phyloP scores from a whole-genome alignment of 2,329 filamentous ascomycete species.

The Colletotrichum liaoningense region DNA sequence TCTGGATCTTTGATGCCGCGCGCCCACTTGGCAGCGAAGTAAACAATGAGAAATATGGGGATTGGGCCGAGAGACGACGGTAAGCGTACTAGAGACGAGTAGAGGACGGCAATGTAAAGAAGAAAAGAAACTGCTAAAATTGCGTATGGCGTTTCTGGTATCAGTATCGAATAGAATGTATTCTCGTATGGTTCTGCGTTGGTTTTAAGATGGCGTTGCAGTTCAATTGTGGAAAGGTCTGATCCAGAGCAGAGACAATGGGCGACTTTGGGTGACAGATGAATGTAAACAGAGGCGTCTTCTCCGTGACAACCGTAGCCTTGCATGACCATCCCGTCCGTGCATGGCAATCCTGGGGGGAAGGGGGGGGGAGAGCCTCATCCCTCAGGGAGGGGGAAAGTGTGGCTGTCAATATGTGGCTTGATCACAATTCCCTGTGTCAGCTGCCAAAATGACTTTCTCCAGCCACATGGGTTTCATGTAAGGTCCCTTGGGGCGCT shows the following conservation, averaged over 20 bases:
- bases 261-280: not conserved
- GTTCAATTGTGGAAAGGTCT: conserved; percentile 8
- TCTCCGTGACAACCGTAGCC: conserved; percentile 42
- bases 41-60: conserved; percentile 36
- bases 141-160: not conserved
- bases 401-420: conserved; percentile 32
- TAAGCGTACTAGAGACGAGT: not conserved
- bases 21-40: conserved; percentile 31
- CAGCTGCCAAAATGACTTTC: not conserved
- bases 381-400: not conserved
- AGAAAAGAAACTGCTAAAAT: conserved; percentile 7
- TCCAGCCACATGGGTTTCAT: conserved; percentile 31
- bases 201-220: not conserved
- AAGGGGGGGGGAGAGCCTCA: conserved; percentile 18
- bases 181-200: not conserved
- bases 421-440: not conserved
- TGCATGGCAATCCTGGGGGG: conserved; percentile 32
- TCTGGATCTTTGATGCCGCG: conserved; percentile 28
- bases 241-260: conserved; percentile 18
- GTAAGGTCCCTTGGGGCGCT: conserved; percentile 32
- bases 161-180: not conserved
- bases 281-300: conserved; percentile 35
- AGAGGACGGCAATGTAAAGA: conserved; percentile 2
- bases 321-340: conserved; percentile 34
- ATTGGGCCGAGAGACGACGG: not conserved